These are phyloP conservation scores for Crithidia mellificae DNA, from an alignment of 208 protist genomes.

Conservation along the genomic window DNA sequence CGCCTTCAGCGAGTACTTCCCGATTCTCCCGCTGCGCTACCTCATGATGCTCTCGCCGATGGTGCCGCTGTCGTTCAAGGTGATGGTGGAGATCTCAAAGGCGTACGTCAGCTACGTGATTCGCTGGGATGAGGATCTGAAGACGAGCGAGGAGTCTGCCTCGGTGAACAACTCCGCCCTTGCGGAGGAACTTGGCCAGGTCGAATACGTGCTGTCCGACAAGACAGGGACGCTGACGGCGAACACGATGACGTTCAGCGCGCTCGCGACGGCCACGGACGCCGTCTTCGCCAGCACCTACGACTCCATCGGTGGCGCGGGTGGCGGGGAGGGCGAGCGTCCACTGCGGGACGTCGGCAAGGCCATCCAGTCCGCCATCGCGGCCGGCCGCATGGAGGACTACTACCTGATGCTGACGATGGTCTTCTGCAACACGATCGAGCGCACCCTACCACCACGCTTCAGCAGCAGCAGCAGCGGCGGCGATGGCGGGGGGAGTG, in stretches of 20 bases:
- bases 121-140: slow-evolving; percentile 85
- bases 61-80: slow-evolving; percentile 96
- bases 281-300: slow-evolving; percentile 30
- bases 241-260: slow-evolving; percentile 83
- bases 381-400: slow-evolving; percentile 12
- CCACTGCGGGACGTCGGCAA: slow-evolving; percentile 13
- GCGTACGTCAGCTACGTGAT: slow-evolving; percentile 86
- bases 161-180: slow-evolving; percentile 87
- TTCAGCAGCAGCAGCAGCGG: slow-evolving; percentile 4
- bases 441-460: slow-evolving; percentile 30
- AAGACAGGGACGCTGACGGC: slow-evolving; percentile 95
- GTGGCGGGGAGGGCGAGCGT: slow-evolving; percentile 1
- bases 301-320: slow-evolving; percentile 1
- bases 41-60: slow-evolving; percentile 93
- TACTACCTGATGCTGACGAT: slow-evolving; percentile 54
- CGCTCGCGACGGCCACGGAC: slow-evolving; percentile 42
- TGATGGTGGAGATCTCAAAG: slow-evolving; percentile 93
- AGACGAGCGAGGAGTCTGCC: slow-evolving; percentile 41
- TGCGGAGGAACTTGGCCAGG: slow-evolving; percentile 92
- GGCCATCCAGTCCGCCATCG: slow-evolving; percentile 4
- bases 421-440: slow-evolving; percentile 72
- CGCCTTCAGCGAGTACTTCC: slow-evolving; percentile 46
- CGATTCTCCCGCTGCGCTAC: slow-evolving; percentile 88
- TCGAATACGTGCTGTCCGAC: slow-evolving; percentile 92
- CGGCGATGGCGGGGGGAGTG: too few species aligned